Evolutionary conservation across 352 stramenopile genomes (phyloP).

Genomic region (Phytophthora citricola): DNA sequence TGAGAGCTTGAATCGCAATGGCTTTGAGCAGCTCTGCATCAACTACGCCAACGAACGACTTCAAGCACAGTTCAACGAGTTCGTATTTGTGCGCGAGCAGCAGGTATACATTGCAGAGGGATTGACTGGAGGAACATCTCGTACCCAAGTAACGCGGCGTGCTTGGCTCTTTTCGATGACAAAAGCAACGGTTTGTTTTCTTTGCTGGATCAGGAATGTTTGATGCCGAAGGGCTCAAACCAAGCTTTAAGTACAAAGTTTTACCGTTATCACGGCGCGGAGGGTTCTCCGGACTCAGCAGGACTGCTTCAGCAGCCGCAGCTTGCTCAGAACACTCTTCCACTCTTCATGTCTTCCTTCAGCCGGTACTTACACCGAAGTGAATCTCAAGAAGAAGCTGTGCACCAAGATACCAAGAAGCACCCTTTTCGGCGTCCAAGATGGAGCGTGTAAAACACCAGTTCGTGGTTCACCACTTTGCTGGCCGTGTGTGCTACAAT

Average conservation of each 20-base stretch:
- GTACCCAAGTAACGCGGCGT: slow-evolving; percentile 84
- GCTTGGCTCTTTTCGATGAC: slow-evolving; percentile 83
- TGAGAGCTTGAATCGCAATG: slow-evolving; percentile 83
- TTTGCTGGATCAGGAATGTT: slow-evolving; percentile 83
- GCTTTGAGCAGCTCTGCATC: slow-evolving; percentile 89
- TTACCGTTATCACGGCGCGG: slow-evolving; percentile 71
- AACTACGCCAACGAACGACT: slow-evolving; percentile 90
- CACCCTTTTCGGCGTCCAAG: slow-evolving; percentile 78
- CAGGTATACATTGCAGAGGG: slow-evolving; percentile 80
- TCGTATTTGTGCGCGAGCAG: slow-evolving; percentile 89
- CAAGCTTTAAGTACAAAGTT: slow-evolving; percentile 83
- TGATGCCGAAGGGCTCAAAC: slow-evolving; percentile 87
- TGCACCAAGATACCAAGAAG: slow-evolving; percentile 35
- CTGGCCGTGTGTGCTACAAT: slow-evolving; percentile 77
- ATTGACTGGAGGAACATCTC: slow-evolving; percentile 89
- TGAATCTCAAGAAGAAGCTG: slow-evolving; percentile 45
- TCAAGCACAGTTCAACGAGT: slow-evolving; percentile 90
- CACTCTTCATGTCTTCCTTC: slow-evolving; percentile 70
- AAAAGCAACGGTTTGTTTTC: slow-evolving; percentile 83
- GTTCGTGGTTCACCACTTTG: slow-evolving; percentile 87
- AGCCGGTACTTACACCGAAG: slow-evolving; percentile 59
- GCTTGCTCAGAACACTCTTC: slow-evolving; percentile 55
- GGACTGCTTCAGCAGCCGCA: slow-evolving; percentile 47
- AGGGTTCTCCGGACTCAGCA: slow-evolving; percentile 32
- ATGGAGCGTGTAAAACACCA: slow-evolving; percentile 85